Conservation (phyloP, 2,329 filamentous ascomycete species). For the Dactylellina haptotyla region DNA sequence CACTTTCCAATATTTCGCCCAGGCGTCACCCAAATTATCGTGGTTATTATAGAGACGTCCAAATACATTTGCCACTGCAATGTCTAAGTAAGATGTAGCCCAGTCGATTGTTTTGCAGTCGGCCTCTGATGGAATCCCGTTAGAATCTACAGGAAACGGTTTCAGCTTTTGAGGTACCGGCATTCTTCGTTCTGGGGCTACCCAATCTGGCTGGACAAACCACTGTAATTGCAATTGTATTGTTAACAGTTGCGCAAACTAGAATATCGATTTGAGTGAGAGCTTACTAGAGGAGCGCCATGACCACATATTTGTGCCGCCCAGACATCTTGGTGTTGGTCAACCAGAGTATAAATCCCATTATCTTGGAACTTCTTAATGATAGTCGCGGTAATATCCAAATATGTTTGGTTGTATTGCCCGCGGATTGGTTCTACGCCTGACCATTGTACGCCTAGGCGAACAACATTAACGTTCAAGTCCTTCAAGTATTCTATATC, state of each 20-base stretch:
- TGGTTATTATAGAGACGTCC: slow-evolving; percentile 52
- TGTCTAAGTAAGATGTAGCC: slow-evolving; percentile 42
- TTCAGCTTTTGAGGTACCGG: slow-evolving; percentile 44
- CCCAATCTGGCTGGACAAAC: slow-evolving; percentile 49
- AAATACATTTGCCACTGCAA: slow-evolving; percentile 47
- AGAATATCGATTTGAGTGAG: not conserved
- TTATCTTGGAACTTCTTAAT: slow-evolving; percentile 52
- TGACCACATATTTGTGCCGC: slow-evolving; percentile 46
- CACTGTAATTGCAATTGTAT: slow-evolving; percentile 13
- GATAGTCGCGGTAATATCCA: slow-evolving; percentile 42
- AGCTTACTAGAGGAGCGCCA: slow-evolving; percentile 41
- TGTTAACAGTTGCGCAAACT: not conserved
- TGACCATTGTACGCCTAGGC: slow-evolving; percentile 50
- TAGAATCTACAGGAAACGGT: slow-evolving; percentile 31
- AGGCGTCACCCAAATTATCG: slow-evolving; percentile 46
- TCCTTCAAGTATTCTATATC: slow-evolving; percentile 51
- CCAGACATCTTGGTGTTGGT: slow-evolving; percentile 53
- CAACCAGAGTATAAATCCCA: slow-evolving; percentile 50
- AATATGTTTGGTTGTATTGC: slow-evolving; percentile 49
- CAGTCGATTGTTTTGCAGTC: slow-evolving; percentile 48
- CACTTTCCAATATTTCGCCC: slow-evolving; percentile 50
- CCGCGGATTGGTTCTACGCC: slow-evolving; percentile 48
- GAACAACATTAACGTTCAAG: slow-evolving; percentile 48
- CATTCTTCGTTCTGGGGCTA: slow-evolving; percentile 37
- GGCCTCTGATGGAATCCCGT: slow-evolving; percentile 37